phyloP scores from a whole-genome alignment of 2,329 filamentous ascomycete genomes.

The Zymoseptoria crescenta region DNA sequence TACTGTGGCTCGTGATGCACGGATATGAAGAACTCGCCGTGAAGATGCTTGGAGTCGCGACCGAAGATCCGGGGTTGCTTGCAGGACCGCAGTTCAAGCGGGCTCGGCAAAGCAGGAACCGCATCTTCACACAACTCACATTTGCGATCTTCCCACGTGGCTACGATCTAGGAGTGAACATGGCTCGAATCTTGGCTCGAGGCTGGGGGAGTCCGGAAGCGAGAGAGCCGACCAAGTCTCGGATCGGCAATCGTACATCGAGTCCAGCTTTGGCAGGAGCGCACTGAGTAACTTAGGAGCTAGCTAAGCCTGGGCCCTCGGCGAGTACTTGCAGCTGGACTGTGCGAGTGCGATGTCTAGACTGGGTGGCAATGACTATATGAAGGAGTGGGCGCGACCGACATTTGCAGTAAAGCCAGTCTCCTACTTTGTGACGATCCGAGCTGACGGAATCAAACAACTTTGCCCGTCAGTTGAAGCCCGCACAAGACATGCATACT shows the following conservation, averaged over 20 bases:
- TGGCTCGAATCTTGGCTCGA: not conserved
- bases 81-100: too few relatives aligned
- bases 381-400: not conserved
- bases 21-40: not conserved
- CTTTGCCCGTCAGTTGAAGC: not conserved
- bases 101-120: too few relatives aligned
- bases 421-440: not conserved
- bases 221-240: too few relatives aligned
- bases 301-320: not conserved
- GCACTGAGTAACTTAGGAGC: not conserved
- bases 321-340: too few relatives aligned
- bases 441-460: not conserved
- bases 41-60: not conserved
- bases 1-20: too few relatives aligned
- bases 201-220: too few relatives aligned
- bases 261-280: too few relatives aligned
- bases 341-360: too few relatives aligned
- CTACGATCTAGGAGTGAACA: not conserved
- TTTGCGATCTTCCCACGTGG: not conserved
- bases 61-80: too few relatives aligned
- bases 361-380: not conserved
- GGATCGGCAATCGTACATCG: too few relatives aligned
- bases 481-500: not conserved
- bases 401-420: not conserved
- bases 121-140: too few relatives aligned